Percentiles rank a stretch among this genome's conserved stretches.
These are phyloP conservation scores for Nicotiana noctiflora DNA, from an alignment of 257 asterid species.

Conservation along the genomic window DNA sequence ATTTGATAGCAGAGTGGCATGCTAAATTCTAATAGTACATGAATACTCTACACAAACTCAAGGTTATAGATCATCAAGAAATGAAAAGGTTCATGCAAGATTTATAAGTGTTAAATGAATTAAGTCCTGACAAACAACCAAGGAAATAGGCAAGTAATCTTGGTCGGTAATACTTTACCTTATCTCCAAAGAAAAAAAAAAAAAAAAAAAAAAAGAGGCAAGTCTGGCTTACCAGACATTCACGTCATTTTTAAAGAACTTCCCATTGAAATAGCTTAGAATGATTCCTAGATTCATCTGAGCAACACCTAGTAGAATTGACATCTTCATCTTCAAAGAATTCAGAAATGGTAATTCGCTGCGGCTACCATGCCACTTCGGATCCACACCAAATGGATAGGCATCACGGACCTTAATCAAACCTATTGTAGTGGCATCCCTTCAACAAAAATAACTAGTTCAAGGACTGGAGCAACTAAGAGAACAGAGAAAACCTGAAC, in stretches of 20 bases:
- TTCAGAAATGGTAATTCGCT: constrained; percentile 63
- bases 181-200: no score
- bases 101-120: not conserved
- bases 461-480: not conserved
- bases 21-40: not conserved
- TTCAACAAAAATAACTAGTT: constrained; percentile 15
- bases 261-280: constrained; percentile 51
- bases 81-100: not conserved
- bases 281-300: constrained; percentile 67
- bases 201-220: not conserved
- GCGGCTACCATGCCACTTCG: constrained; percentile 61
- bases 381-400: constrained; percentile 64
- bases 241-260: constrained; percentile 38
- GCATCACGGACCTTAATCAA: constrained; percentile 41
- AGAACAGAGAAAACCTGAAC: not conserved
- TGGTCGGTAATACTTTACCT: no score
- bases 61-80: not conserved
- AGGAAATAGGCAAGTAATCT: not conserved
- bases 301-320: constrained; percentile 53
- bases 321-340: constrained; percentile 70
- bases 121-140: not conserved
- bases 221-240: constrained; percentile 37
- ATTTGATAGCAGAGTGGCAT: not conserved
- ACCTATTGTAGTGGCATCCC: constrained; percentile 50
- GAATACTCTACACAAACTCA: not conserved